phyloP scores from a whole-genome alignment of 176 grass and related monocot genomes.

The Elymus sibiricus region DNA sequence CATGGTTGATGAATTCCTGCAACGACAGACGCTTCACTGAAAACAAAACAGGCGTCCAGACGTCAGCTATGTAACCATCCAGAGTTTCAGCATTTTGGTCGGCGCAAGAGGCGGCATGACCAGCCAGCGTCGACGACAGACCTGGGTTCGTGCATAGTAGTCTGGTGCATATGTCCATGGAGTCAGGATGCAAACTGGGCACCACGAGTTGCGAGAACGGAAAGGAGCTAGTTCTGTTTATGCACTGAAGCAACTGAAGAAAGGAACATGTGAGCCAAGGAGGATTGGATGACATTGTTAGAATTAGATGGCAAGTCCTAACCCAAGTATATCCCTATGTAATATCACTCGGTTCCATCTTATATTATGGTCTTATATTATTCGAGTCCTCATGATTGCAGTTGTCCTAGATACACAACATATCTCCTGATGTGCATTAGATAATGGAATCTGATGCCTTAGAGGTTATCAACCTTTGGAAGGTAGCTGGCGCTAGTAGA shows the following conservation, averaged over 20 bases:
- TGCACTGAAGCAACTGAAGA: constrained; percentile 33
- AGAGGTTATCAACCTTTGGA: too few relatives aligned
- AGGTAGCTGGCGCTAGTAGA: too few relatives aligned
- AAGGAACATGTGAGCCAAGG: background rate
- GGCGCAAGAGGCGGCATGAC: too few relatives aligned
- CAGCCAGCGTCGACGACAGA: background rate
- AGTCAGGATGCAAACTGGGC: constrained; percentile 19
- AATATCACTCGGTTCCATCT: too few relatives aligned
- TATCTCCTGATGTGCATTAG: too few relatives aligned
- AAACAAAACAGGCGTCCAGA: background rate
- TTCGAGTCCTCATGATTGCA: too few relatives aligned
- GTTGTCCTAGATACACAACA: too few relatives aligned
- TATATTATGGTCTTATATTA: too few relatives aligned
- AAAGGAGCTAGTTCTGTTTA: constrained; percentile 21
- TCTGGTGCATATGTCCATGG: constrained; percentile 31
- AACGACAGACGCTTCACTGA: constrained; percentile 26
- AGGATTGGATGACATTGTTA: too few relatives aligned
- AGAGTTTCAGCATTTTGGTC: background rate
- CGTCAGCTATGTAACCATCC: background rate
- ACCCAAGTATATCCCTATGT: too few relatives aligned
- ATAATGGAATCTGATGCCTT: too few relatives aligned
- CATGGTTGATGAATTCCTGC: constrained; percentile 40
- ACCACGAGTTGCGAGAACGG: background rate
- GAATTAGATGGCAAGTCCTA: too few relatives aligned
- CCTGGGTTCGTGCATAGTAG: constrained; percentile 36